Percentiles rank a stretch among this genome's conserved stretches.
phyloP scores from a whole-genome alignment of 768 basidiomycete species.

The Lentinula boryana region DNA sequence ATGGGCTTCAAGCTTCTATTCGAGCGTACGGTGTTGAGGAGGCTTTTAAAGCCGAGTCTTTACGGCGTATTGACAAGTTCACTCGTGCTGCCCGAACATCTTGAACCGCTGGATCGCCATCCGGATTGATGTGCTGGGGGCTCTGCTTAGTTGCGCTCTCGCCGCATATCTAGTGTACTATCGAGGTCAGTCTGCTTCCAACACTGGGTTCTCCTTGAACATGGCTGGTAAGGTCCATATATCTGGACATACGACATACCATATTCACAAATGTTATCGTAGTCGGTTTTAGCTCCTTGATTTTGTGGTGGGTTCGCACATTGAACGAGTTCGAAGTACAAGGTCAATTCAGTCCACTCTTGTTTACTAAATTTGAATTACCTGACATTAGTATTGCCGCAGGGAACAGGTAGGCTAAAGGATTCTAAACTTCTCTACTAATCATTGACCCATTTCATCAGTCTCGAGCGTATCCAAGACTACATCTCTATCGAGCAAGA shows the following conservation, averaged over 20 bases:
- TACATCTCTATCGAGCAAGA: conserved; percentile 42
- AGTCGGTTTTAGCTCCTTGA: conserved; percentile 10
- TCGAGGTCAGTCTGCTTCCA: conserved; percentile 20
- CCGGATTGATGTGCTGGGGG: conserved; percentile 39
- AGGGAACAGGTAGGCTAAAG: conserved; percentile 9
- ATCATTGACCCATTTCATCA: background rate
- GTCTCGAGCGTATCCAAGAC: conserved; percentile 13
- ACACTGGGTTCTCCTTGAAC: conserved; percentile 29
- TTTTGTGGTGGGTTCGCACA: conserved; percentile 15
- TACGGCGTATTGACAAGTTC: conserved; percentile 28
- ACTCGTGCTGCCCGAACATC: conserved; percentile 20
- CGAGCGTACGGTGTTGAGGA: conserved; percentile 12
- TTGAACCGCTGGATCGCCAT: conserved; percentile 18
- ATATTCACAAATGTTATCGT: background rate
- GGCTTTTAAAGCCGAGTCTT: conserved; percentile 6
- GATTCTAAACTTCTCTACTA: background rate
- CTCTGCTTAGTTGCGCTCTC: conserved; percentile 33
- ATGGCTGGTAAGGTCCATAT: conserved; percentile 21
- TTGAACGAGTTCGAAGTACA: conserved; percentile 20
- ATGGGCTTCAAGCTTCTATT: conserved; percentile 9
- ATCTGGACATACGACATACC: background rate
- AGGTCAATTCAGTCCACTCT: conserved; percentile 7
- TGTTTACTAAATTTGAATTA: background rate
- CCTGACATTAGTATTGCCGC: background rate
- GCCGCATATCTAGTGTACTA: conserved; percentile 33